Conservation (phyloP, 495 filamentous ascomycete species). For the Neurospora sp. region DNA sequence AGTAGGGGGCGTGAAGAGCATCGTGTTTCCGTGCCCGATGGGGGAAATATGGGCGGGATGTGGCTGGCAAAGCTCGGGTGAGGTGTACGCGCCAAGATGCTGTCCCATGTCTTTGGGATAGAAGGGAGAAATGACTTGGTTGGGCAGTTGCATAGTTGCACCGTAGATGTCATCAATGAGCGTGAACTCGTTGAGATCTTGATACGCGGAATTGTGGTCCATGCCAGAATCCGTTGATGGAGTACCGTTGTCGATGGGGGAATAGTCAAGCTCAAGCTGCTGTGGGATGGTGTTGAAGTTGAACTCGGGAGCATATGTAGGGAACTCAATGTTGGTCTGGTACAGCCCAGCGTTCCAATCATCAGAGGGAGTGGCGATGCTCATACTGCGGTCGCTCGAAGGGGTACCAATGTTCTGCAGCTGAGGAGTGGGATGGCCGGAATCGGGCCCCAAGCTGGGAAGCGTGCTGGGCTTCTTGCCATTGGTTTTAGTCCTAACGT, state of each 20-base stretch:
- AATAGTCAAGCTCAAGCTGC: slow-evolving; percentile 40
- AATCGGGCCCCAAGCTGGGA: slow-evolving; percentile 20
- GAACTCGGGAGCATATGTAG: slow-evolving; percentile 27
- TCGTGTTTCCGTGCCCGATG: slow-evolving; percentile 49
- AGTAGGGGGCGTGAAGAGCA: slow-evolving; percentile 50
- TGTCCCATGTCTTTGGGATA: slow-evolving; percentile 31
- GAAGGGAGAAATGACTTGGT: slow-evolving; percentile 24
- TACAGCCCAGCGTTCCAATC: slow-evolving; percentile 22
- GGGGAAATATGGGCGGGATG: slow-evolving; percentile 47
- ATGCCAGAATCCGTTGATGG: slow-evolving; percentile 35
- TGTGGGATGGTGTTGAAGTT: slow-evolving; percentile 30
- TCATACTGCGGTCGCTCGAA: slow-evolving; percentile 32
- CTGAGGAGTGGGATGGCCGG: slow-evolving; percentile 42
- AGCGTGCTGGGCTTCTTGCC: slow-evolving; percentile 35
- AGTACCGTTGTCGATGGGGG: slow-evolving; percentile 36
- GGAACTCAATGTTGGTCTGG: slow-evolving; percentile 30
- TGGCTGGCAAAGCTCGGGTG: slow-evolving; percentile 27
- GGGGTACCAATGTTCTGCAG: slow-evolving; percentile 45
- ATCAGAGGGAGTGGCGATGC: slow-evolving; percentile 33
- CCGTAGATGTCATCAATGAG: slow-evolving; percentile 49
- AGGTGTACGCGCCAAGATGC: slow-evolving; percentile 21
- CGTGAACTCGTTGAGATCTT: slow-evolving; percentile 35
- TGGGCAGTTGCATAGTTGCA: slow-evolving; percentile 34
- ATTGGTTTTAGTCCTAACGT: slow-evolving; percentile 87
- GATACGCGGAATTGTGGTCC: slow-evolving; percentile 36